Evolutionary conservation across 2,329 filamentous ascomycete species (phyloP), one percentile per base, ranked within the genome.

Genomic region (Monilinia aucupariae): DNA sequence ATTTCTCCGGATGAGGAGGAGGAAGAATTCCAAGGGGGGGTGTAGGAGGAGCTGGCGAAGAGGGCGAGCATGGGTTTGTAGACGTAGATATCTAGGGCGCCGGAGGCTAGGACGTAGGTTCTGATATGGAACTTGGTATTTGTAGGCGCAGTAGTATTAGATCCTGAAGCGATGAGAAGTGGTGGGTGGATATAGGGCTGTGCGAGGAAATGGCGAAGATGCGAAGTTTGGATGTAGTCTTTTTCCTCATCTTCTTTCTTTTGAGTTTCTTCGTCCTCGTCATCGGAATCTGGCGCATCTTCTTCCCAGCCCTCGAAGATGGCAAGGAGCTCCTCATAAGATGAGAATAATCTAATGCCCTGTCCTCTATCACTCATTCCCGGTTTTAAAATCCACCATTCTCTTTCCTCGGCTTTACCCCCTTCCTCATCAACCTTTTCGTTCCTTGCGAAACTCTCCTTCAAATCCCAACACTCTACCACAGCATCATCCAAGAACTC

Each of bases 351-450:
- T 47, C 91, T 80, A 64, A 99, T 97, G 0, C 94, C 94, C 74
- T 97, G 92, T 0, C 93, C 94, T 30, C 93, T 84, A 74, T 99
- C 94, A 75, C 91, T 96, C 94, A 99, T 97, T 10, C 93, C 89
- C 0, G 94, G 93, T 77, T 99, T 99, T 64, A 99, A 76, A 68
- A 99, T 97, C 94, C 94, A 99, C 93, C 93, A 99, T 74, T 96
- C 86, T 64, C 82, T 81, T 49, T 82, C 77, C 37, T 61, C 32
- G 1, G 63, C 43, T 10, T 66, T 60, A 30, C 71, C 74, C 20
- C 75, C 76, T 53, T 82, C 84, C 69, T 96, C 96, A 9, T 37
- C 43, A 37, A 71, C 74, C 17, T 75, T 76, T 56, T 83, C 84
- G 69, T 96, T 96, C 52, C 80, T 80, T 39, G 84, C 83, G 75